These are phyloP conservation scores for Phaeotremella skinneri DNA, from an alignment of 768 basidiomycete species.

Conservation along the genomic window DNA sequence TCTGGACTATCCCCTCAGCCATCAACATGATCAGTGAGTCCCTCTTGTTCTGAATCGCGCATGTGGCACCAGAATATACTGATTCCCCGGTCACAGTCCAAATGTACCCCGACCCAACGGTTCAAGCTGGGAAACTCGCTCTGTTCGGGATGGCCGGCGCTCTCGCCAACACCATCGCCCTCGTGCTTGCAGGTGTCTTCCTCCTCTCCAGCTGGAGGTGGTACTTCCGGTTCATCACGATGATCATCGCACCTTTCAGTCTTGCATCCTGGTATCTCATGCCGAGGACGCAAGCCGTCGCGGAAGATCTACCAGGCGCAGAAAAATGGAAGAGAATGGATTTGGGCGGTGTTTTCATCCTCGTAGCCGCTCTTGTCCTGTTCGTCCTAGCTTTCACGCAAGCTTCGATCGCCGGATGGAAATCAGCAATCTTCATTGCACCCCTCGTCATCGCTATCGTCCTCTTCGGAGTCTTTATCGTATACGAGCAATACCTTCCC, in stretches of 20 bases:
- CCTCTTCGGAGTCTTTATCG: constrained; percentile 36
- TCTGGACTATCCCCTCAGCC: constrained; percentile 44
- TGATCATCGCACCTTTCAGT: constrained; percentile 35
- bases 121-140: constrained; percentile 44
- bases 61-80: not conserved
- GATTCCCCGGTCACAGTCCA: constrained; percentile 18
- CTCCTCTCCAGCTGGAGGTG: constrained; percentile 46
- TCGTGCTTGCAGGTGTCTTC: constrained; percentile 47
- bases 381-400: constrained; percentile 49
- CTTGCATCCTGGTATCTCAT: constrained; percentile 44
- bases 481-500: constrained; percentile 38
- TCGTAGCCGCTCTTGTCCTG: constrained; percentile 38
- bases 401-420: constrained; percentile 41
- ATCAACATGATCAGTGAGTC: constrained; percentile 42
- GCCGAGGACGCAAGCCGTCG: constrained; percentile 42
- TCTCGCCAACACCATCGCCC: constrained; percentile 42
- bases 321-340: constrained; percentile 47
- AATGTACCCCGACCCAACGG: constrained; percentile 41
- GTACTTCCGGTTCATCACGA: constrained; percentile 49
- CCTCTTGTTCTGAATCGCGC: not conserved
- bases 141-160: constrained; percentile 47
- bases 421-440: constrained; percentile 42
- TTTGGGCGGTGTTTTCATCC: constrained; percentile 39
- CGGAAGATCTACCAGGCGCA: constrained; percentile 31
- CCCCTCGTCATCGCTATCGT: constrained; percentile 42